Base-by-base conservation (phyloP, 371 early-diverging fungal genomes). In the Catenaria anguillulae region DNA sequence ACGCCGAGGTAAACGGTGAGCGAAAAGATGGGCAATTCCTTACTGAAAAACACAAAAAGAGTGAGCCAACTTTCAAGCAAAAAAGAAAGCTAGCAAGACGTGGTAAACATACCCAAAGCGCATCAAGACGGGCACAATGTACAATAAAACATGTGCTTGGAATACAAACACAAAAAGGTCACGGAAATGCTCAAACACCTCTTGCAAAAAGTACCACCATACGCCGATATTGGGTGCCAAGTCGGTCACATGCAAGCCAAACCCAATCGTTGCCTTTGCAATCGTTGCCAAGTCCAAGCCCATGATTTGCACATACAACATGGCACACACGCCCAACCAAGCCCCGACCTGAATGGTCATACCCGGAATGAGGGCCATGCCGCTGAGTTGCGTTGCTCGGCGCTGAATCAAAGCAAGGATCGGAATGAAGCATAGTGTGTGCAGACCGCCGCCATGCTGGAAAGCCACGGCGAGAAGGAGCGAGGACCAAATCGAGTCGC, bases 191-290 rank as follows among this genome's bases (percentile, higher is more conserved):
- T 94, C 93, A 79, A 97, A 97, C 71, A 97, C 90, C 69, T 97
- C 96, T 52, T 89, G 93, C 73, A 95, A 92, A 67, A 96, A 93
- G 74, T 97, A 97, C 98, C 98, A 97, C 69, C 82, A 93, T 65
- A 95, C 71, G 4, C 97, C 97, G 36, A 93, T 76, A 70, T 92
- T 97, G n/a, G 97, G 96, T 33, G 88, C 87, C 66, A 97, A 70
- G 63, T 97, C 96, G 31, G 81, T 75, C 26, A 91, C 85, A 2
- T 74, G 67, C 40, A 87, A 40, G 31, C 75, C 6, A 12, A 42
- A 40, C 17, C 58, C 58, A 24, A 6, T n/a, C 58, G 43, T 42
- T 1, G 58, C 36, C 6, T 35, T 35, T 12, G 55, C 5, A 2
- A 26, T 13, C 17, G 6, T 2, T 23, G 5, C 13, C 1, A 31